Evolutionary conservation across 2,329 filamentous ascomycete species (phyloP), one percentile per base, ranked within the genome.

Genomic region (Aureobasidium melanogenum): DNA sequence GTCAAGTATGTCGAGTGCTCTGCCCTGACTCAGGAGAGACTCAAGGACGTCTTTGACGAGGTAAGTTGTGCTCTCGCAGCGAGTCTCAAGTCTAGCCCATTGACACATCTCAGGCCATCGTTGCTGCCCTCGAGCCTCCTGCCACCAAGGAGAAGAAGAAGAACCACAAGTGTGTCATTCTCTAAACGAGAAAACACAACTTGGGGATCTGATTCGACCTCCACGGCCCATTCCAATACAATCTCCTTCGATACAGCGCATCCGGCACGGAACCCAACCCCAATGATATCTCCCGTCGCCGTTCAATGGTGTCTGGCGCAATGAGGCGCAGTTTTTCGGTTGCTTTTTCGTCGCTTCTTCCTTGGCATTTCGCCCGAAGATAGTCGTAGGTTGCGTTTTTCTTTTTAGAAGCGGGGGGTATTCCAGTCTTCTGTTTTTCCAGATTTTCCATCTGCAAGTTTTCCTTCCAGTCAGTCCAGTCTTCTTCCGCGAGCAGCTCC

Each of bases 1-100:
- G 91, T 99, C 70, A 97, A 97, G 81, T 99, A 99, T 70, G 94
- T 97, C 66, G 94, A 99, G 79, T 99, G 94, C 80, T 97, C 92
- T 73, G 94, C 94, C 62, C 79, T 99, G 75, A 97, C 94, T 65
- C 94, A 99, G 80, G 97, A 92, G 80, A 97, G 97, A 79, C 80
- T 99, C 67, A 99, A 99, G 82, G 94, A 97, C 73, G 94, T 99
- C 19, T 99, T 99, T 77, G 94, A 99, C 71, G 94, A 97, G 88
- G 92, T 96, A 83, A 69, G 83, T 72, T 17, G 14, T 24, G 24
- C 19, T 22, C 12, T 14, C 12, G 12, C n/a, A 41, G 19, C 14
- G 14, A 22, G 17, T 17, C 22, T 44, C 36, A 46, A 24, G 36
- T 3, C 12, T 22, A 24, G 2, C 15, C 9, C 12, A 22, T n/a